Evolutionary conservation across 2,329 filamentous ascomycete genomes (phyloP).

Genomic region (Sclerotinia borealis): DNA sequence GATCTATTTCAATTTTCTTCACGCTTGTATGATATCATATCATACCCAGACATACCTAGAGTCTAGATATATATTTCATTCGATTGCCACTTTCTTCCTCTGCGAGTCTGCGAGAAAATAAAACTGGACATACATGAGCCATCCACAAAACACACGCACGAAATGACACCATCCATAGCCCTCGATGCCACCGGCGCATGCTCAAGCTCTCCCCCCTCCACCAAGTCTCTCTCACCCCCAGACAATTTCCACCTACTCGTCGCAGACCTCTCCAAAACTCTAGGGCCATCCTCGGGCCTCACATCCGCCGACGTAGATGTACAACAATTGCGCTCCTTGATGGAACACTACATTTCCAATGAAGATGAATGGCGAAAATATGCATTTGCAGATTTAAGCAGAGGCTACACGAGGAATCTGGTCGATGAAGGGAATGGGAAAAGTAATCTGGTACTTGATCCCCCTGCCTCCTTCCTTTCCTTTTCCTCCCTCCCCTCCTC

Average conservation of each 20-base stretch:
- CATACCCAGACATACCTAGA: neutral
- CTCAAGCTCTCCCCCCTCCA: neutral
- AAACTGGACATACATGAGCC: neutral
- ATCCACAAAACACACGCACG: neutral
- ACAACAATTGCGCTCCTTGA: slow-evolving; percentile 61
- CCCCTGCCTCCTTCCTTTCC: neutral
- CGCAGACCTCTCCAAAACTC: slow-evolving; percentile 61
- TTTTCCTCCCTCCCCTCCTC: neutral
- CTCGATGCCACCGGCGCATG: neutral
- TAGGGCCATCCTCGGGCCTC: slow-evolving; percentile 77
- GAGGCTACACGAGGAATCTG: slow-evolving; percentile 79
- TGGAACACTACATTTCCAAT: slow-evolving; percentile 67
- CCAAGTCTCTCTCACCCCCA: slow-evolving; percentile 27
- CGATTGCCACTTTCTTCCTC: neutral
- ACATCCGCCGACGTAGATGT: slow-evolving; percentile 78
- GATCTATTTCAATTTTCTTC: neutral
- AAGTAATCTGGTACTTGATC: slow-evolving; percentile 42
- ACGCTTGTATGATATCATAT: neutral
- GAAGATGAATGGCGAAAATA: slow-evolving; percentile 68
- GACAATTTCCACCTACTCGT: slow-evolving; percentile 66
- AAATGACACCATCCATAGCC: slow-evolving; percentile 9
- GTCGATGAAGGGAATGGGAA: slow-evolving; percentile 82
- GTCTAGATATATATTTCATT: neutral
- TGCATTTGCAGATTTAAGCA: slow-evolving; percentile 63
- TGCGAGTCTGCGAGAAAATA: neutral